Evolutionary conservation across 345 rosid genomes (phyloP).

Genomic region (Alliaria petiolata): DNA sequence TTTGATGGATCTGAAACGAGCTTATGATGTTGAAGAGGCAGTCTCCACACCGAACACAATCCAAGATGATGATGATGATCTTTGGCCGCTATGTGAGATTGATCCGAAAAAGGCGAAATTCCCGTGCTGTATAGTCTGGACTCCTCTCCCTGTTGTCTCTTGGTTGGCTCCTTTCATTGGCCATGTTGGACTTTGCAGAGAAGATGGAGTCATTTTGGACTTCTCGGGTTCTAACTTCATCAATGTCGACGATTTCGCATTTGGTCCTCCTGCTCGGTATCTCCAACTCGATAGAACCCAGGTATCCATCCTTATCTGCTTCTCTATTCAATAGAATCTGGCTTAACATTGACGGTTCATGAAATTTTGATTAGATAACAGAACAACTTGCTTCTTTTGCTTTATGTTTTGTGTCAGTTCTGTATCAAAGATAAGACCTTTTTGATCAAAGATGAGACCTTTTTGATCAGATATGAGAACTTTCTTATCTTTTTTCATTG

Average conservation of each 20-base stretch:
- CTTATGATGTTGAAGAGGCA: constrained; percentile 44
- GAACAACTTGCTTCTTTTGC: background rate
- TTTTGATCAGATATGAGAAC: background rate
- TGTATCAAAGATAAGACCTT: no score
- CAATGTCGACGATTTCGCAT: constrained; percentile 64
- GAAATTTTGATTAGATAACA: background rate
- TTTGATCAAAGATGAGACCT: no score
- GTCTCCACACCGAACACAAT: constrained; percentile 28
- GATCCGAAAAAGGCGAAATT: constrained; percentile 68
- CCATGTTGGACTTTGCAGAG: constrained; percentile 90
- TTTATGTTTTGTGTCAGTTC: no score
- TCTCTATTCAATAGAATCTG: no score
- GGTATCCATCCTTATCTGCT: constrained; percentile 50
- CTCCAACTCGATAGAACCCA: constrained; percentile 75
- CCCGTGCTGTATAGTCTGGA: constrained; percentile 94
- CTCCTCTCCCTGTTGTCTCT: constrained; percentile 90
- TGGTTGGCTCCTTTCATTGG: constrained; percentile 99
- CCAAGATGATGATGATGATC: constrained; percentile 59
- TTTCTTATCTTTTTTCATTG: background rate
- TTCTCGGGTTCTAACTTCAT: constrained; percentile 76
- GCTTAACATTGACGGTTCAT: background rate
- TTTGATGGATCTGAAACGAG: constrained; percentile 40
- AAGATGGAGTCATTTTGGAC: constrained; percentile 76
- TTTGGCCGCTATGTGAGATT: constrained; percentile 81
- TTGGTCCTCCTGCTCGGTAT: constrained; percentile 79